phyloP scores from a whole-genome alignment of 2,329 filamentous ascomycete species.

The Bipolaris gigantea region DNA sequence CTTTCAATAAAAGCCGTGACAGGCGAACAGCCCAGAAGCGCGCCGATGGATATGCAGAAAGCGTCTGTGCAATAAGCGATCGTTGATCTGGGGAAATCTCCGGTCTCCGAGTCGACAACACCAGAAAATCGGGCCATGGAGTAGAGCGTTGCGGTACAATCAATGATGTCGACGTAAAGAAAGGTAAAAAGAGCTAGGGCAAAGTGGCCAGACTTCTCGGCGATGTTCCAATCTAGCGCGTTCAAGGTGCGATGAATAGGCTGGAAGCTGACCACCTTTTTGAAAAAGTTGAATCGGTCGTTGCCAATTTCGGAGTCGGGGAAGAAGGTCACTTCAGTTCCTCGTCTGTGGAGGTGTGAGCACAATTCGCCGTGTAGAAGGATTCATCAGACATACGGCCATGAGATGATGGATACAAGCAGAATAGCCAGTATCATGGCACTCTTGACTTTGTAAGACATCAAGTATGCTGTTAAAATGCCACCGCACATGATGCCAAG shows the following conservation, averaged over 20 bases:
- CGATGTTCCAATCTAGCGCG: slow-evolving; percentile 73
- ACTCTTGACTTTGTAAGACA: slow-evolving; percentile 84
- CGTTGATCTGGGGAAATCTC: slow-evolving; percentile 85
- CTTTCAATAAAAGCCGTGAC: slow-evolving; percentile 88
- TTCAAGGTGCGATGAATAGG: slow-evolving; percentile 69
- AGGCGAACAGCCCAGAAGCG: slow-evolving; percentile 75
- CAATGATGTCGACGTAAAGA: slow-evolving; percentile 88
- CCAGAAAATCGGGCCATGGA: slow-evolving; percentile 85
- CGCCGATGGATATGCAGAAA: slow-evolving; percentile 76
- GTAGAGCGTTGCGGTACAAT: slow-evolving; percentile 84
- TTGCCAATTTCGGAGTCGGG: slow-evolving; percentile 70
- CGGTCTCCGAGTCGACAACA: slow-evolving; percentile 76
- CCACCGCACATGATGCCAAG: slow-evolving; percentile 85
- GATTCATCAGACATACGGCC: slow-evolving; percentile 59
- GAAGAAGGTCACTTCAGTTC: slow-evolving; percentile 76
- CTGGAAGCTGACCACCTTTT: slow-evolving; percentile 79
- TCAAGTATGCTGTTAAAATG: slow-evolving; percentile 75
- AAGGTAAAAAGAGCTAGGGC: slow-evolving; percentile 84
- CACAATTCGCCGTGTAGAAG: neutral
- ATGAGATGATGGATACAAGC: slow-evolving; percentile 83
- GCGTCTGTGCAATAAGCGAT: slow-evolving; percentile 85
- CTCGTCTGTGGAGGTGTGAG: slow-evolving; percentile 49
- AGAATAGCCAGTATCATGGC: slow-evolving; percentile 82
- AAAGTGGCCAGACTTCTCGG: slow-evolving; percentile 70
- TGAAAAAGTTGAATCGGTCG: slow-evolving; percentile 79